Percentiles rank a stretch among this genome's conserved stretches.
phyloP scores from a whole-genome alignment of 1,284 basidiomycete species.

The Cryptococcus sp. region DNA sequence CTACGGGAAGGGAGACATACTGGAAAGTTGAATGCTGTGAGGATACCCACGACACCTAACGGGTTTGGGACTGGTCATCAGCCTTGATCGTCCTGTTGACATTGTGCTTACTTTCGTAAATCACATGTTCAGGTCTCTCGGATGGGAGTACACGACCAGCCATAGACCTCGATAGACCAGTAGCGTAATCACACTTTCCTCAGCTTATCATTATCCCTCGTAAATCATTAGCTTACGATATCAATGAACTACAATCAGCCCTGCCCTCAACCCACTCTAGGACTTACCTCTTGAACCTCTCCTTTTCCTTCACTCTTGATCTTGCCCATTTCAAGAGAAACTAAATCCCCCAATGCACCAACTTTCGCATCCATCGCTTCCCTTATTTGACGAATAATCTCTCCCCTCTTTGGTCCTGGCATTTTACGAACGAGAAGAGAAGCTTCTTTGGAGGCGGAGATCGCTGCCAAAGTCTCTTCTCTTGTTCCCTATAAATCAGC shows the following conservation, averaged over 20 bases:
- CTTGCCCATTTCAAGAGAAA: slow-evolving; percentile 79
- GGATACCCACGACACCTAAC: slow-evolving; percentile 82
- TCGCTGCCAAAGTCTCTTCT: slow-evolving; percentile 21
- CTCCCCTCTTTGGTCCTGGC: slow-evolving; percentile 81
- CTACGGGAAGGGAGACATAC: slow-evolving; percentile 56
- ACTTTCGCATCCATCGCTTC: slow-evolving; percentile 76
- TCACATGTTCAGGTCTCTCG: slow-evolving; percentile 83
- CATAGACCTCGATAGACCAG: slow-evolving; percentile 87
- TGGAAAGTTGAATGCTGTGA: slow-evolving; percentile 91
- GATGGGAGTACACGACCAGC: slow-evolving; percentile 78
- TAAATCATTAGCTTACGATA: slow-evolving; percentile 56
- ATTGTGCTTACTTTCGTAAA: slow-evolving; percentile 59
- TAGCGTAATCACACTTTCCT: slow-evolving; percentile 57
- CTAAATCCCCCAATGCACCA: slow-evolving; percentile 70
- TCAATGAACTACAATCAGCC: slow-evolving; percentile 66
- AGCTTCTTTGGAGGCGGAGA: slow-evolving; percentile 50
- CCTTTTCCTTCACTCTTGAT: slow-evolving; percentile 87
- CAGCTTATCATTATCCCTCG: neutral
- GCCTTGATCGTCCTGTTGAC: neutral
- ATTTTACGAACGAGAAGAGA: slow-evolving; percentile 66
- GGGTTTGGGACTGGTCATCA: slow-evolving; percentile 72
- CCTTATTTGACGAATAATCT: slow-evolving; percentile 81
- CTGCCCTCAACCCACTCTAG: neutral
- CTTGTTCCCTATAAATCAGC: slow-evolving; percentile 27
- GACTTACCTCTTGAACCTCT: slow-evolving; percentile 59